Evolutionary conservation across 345 rosid species (phyloP).

Genomic region (Chamaenerion angustifolium): DNA sequence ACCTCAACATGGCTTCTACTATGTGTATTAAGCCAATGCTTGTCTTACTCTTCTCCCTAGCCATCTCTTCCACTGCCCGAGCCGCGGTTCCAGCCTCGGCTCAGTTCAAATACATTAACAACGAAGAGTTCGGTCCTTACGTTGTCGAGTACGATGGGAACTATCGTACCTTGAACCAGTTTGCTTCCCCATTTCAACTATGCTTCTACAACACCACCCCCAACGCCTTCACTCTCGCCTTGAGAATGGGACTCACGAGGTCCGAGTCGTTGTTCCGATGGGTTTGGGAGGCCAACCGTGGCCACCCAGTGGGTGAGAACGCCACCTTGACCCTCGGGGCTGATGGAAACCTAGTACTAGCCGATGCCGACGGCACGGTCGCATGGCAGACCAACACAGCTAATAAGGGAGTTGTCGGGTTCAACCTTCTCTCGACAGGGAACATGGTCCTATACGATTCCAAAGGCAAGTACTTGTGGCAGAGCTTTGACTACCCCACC

Average conservation of each 20-base stretch:
- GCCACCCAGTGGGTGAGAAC: conserved; percentile 47
- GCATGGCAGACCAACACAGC: conserved; percentile 59
- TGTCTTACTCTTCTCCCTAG: conserved; percentile 3
- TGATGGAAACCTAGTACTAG: conserved; percentile 44
- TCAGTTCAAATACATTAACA: conserved; percentile 23
- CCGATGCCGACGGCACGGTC: conserved; percentile 37
- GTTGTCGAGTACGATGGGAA: conserved; percentile 21
- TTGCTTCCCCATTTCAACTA: conserved; percentile 31
- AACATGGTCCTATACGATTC: conserved; percentile 44
- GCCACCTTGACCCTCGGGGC: conserved; percentile 32
- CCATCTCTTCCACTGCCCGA: conserved; percentile 9
- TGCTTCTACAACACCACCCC: conserved; percentile 54
- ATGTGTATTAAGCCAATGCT: neutral
- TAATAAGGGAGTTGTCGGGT: conserved; percentile 42
- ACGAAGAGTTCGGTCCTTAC: conserved; percentile 22
- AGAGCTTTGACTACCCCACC: conserved; percentile 46
- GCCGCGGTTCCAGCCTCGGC: conserved; percentile 27
- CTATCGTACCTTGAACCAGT: conserved; percentile 15
- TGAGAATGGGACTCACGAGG: conserved; percentile 27
- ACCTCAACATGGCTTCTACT: neutral
- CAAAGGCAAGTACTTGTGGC: conserved; percentile 34
- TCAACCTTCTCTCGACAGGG: conserved; percentile 37
- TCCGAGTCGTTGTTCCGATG: conserved; percentile 27
- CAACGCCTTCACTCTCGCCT: conserved; percentile 39
- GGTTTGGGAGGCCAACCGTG: conserved; percentile 70